Percentiles rank a stretch among this genome's conserved stretches.
Evolutionary conservation across 2,329 filamentous ascomycete species (phyloP).

Genomic region (Phyllosticta paracitricarpa): DNA sequence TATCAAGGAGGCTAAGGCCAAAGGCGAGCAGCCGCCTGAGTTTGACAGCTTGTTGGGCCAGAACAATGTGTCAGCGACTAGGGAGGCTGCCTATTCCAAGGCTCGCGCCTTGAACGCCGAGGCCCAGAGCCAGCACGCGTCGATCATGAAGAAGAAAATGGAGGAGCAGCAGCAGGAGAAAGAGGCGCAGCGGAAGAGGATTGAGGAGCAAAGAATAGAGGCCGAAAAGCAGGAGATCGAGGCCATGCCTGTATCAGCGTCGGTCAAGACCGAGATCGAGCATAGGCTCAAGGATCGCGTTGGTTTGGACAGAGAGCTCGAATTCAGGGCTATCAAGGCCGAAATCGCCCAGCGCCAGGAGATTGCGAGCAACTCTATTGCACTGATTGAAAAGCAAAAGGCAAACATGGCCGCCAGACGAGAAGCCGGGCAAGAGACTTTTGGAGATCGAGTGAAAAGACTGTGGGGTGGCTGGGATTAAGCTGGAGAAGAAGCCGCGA

Average conservation of each 20-base stretch:
- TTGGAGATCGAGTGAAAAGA: conserved; percentile 28
- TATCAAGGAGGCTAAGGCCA: conserved; percentile 58
- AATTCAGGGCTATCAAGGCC: conserved; percentile 24
- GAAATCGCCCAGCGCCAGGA: conserved; percentile 20
- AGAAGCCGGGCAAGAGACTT: conserved; percentile 24
- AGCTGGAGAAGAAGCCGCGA: neutral
- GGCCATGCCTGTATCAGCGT: conserved; percentile 22
- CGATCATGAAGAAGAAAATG: neutral
- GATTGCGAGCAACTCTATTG: conserved; percentile 24
- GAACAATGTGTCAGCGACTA: conserved; percentile 17
- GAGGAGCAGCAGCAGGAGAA: neutral
- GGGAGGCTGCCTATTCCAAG: neutral
- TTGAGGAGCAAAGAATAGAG: conserved; percentile 24
- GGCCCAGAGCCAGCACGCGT: neutral
- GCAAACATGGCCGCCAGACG: conserved; percentile 11
- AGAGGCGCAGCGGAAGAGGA: conserved; percentile 13
- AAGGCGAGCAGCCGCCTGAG: conserved; percentile 42
- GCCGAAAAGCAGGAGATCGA: conserved; percentile 14
- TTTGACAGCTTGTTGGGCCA: conserved; percentile 44
- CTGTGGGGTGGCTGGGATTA: conserved; percentile 4
- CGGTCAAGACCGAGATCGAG: conserved; percentile 23
- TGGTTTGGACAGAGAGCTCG: conserved; percentile 23
- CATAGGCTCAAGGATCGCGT: conserved; percentile 22
- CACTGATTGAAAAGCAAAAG: conserved; percentile 10
- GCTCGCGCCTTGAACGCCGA: neutral